Evolutionary conservation across 306 rosid species (phyloP), one percentile per base, ranked within the genome.

Genomic region (Gynostemma pentaphyllum): DNA sequence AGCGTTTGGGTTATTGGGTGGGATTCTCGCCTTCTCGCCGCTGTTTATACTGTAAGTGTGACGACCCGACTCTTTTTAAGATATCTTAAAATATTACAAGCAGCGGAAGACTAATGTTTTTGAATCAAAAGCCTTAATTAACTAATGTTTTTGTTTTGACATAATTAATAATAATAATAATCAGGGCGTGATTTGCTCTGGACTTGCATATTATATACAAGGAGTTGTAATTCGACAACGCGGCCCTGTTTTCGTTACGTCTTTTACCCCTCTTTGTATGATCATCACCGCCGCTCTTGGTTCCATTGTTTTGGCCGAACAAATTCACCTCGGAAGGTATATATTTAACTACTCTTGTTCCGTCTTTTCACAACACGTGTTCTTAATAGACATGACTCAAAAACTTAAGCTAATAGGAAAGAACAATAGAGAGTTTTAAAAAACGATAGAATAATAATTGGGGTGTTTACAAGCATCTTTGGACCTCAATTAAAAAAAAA

Each of bases 21-120:
- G 97, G 99, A 94, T 67, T 88, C 99, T 0, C 85, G 97, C 79
- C 97, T 94, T 18, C 85, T 94, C 19, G 99, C 99, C 18, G 84
- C 94, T 49, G 91, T 85, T 73, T 94, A 94, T 70, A 80, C 99
- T 22, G 98, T 91, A 61, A 85, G 98, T 71, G 47, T 28, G 1
- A n/a, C n/a, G n/a, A n/a, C n/a, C n/a, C n/a, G n/a, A 13, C 32
- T 15, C 4, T 9, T 44, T 39, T 34, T 34, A 34, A 34, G 39
- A 5, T 34, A 0, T 34, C n/a, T n/a, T n/a, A n/a, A n/a, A n/a
- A n/a, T n/a, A n/a, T n/a, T n/a, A n/a, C n/a, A n/a, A n/a, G n/a
- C n/a, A n/a, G n/a, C n/a, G n/a, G n/a, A n/a, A n/a, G n/a, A n/a
- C n/a, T n/a, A n/a, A n/a, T n/a, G n/a, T n/a, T n/a, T n/a, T n/a